Evolutionary conservation across 73 alveolate species (phyloP), one percentile per base, ranked within the genome.

Genomic region (Tetrahymena thermophila): DNA sequence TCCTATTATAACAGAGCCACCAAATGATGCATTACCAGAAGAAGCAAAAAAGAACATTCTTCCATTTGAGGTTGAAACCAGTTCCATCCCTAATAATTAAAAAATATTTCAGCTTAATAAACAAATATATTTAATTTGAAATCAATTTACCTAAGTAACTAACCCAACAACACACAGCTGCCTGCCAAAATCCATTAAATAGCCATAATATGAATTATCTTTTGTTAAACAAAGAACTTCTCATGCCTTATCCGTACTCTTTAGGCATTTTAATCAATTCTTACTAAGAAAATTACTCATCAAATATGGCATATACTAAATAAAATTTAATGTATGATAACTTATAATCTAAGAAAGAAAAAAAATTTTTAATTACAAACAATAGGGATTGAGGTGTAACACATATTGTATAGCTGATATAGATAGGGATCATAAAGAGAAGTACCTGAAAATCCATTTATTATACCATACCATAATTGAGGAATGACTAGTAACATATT

Each of bases 261-360:
- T 35, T 34, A 25, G 93, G 85, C 93, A 85, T 95, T 37, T 50
- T 85, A 11, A 94, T 95, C 85, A 95, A 95, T 43, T 85, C 93
- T 43, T 42, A 58, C 71, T 93, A 94, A n/a, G 56, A 85, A 35
- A 85, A 89, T 95, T 99, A 98, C 85, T 95, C 96, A 96, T 99
- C 99, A 96, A 98, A 98, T 31, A 99, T 96, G 13, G 99, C 99
- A 96, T 97, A 99, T 95, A 98, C 96, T 89, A n/a, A n/a, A n/a
- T 98, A 95, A 34, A 23, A 7, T 71, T 71, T 71, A 58, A 58
- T 58, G 13, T 9, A 56, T 56, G 25, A 23, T 71, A 25, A 50
- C 3, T 19, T 50, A 11, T 50, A 0, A 50, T 50, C 4, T 3
- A 10, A 5, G 28, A 50, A 50, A 50, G 3, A 25, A 23, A 9